Conservation (phyloP, 2,329 filamentous ascomycete genomes). For the Epichloe festucae region DNA sequence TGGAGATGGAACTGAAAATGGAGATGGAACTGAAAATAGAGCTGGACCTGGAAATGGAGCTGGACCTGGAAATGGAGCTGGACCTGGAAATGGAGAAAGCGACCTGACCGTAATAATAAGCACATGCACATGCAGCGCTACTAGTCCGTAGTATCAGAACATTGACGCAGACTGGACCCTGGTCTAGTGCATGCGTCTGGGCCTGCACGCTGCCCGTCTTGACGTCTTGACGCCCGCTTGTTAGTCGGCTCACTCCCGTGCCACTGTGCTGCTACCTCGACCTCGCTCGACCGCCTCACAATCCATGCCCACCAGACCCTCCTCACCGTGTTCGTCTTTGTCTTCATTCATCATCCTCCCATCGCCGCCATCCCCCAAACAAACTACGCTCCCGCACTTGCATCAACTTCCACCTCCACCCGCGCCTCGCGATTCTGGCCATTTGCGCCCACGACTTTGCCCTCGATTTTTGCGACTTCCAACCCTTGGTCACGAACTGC, state of each 20-base stretch:
- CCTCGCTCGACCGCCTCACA: slow-evolving; percentile 1
- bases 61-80: too few species aligned
- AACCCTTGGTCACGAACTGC: background rate
- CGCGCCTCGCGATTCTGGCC: slow-evolving; percentile 1
- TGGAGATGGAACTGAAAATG: too few species aligned
- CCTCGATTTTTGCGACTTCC: background rate
- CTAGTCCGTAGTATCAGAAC: too few species aligned
- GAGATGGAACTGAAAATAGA: too few species aligned
- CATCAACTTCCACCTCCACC: background rate
- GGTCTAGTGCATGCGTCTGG: too few species aligned
- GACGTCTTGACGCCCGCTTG: background rate
- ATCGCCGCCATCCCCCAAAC: slow-evolving; percentile 1
- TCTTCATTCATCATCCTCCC: slow-evolving; percentile 2
- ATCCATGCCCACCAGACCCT: background rate
- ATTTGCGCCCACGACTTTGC: slow-evolving; percentile 2
- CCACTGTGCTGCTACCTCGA: background rate
- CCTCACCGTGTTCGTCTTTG: slow-evolving; percentile 3
- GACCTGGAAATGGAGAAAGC: too few species aligned
- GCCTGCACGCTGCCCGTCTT: too few species aligned
- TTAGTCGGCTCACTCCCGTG: slow-evolving; percentile 1
- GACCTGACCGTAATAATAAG: too few species aligned
- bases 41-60: rapidly evolving
- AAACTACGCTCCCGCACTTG: background rate
- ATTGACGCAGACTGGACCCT: too few species aligned
- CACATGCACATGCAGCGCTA: too few species aligned